phyloP scores from a whole-genome alignment of 805 yeast species.

The Monosporozyma servazzii region DNA sequence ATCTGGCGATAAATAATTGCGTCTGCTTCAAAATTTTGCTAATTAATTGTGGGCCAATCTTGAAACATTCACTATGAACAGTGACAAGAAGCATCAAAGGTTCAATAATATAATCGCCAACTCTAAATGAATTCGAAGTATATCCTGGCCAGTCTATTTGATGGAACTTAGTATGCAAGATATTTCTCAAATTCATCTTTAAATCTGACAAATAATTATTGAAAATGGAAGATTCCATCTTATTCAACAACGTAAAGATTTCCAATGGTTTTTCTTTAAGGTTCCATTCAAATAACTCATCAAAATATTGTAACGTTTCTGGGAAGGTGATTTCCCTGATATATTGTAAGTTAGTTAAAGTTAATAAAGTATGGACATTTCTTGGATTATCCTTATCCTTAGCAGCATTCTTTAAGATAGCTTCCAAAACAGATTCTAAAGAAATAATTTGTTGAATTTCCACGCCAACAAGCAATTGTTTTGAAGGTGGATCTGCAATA shows the following conservation, averaged over 20 bases:
- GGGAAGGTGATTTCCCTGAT: constrained; percentile 42
- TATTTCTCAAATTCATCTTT: constrained; percentile 34
- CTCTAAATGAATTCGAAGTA: constrained; percentile 30
- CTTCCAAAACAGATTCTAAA: constrained; percentile 39
- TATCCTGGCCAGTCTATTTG: constrained; percentile 36
- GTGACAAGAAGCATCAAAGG: constrained; percentile 39
- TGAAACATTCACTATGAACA: constrained; percentile 43
- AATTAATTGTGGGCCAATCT: constrained; percentile 40
- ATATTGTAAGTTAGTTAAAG: constrained; percentile 46
- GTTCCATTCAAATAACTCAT: constrained; percentile 40
- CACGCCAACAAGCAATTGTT: constrained; percentile 31
- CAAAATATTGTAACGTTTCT: constrained; percentile 39
- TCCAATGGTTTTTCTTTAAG: constrained; percentile 36
- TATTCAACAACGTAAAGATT: constrained; percentile 37
- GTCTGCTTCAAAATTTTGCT: constrained; percentile 37
- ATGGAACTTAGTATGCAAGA: constrained; percentile 34
- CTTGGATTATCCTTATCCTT: constrained; percentile 33
- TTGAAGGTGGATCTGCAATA: constrained; percentile 31
- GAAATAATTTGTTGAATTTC: constrained; percentile 35
- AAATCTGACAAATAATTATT: constrained; percentile 44
- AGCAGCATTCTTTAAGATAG: constrained; percentile 34
- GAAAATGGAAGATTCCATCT: constrained; percentile 45
- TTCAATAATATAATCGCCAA: constrained; percentile 41
- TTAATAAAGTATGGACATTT: constrained; percentile 39
- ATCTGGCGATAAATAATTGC: constrained; percentile 32